Conservation (phyloP, 2,329 filamentous ascomycete species). For the Neofusicoccum cordaticola region DNA sequence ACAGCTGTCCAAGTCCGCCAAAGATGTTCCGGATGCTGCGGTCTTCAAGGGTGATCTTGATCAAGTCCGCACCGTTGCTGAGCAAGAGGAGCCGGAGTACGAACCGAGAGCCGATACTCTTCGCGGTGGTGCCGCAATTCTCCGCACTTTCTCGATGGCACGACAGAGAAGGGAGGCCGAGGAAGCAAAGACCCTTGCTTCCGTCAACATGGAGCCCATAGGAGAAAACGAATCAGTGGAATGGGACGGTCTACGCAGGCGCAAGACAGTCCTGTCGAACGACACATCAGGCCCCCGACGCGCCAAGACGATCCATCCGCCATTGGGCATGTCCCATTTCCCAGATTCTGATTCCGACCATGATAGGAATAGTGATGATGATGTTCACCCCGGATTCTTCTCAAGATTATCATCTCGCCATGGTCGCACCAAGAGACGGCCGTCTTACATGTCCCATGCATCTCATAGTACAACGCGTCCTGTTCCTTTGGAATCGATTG, state of each 20-base stretch:
- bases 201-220: constrained; percentile 78
- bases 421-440: constrained; percentile 11
- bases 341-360: constrained; percentile 61
- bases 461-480: constrained; percentile 37
- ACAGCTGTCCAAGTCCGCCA: constrained; percentile 96
- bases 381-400: constrained; percentile 51
- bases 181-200: constrained; percentile 73
- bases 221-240: constrained; percentile 78
- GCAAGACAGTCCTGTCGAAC: constrained; percentile 56
- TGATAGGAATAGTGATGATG: constrained; percentile 30
- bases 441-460: background rate
- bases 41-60: constrained; percentile 91
- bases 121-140: constrained; percentile 81
- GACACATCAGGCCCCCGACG: constrained; percentile 22
- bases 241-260: constrained; percentile 85
- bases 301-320: constrained; percentile 62
- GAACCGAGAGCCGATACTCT: constrained; percentile 97
- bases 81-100: constrained; percentile 92
- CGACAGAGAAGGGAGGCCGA: constrained; percentile 76
- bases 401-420: constrained; percentile 26
- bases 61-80: constrained; percentile 90
- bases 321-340: constrained; percentile 83
- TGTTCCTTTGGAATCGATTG: constrained; percentile 47
- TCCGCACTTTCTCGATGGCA: constrained; percentile 74
- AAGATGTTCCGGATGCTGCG: constrained; percentile 90